A percentile compares a stretch with the other conserved stretches of the same genome.
phyloP scores from a whole-genome alignment of 148 eudicot species.

The Cornus suecica region DNA sequence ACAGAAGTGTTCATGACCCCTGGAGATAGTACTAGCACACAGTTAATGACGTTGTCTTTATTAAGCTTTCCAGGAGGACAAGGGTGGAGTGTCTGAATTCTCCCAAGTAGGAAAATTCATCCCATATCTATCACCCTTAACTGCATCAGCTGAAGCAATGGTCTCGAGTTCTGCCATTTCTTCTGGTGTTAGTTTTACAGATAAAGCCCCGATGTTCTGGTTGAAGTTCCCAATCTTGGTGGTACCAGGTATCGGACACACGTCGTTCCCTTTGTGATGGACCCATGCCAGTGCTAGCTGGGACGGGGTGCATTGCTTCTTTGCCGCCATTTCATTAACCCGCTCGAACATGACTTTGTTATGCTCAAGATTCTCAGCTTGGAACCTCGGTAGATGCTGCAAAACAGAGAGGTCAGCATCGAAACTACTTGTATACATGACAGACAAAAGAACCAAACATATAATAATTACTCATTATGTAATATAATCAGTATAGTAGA shows the following conservation, averaged over 20 bases:
- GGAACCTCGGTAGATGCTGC: neutral
- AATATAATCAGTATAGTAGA: neutral
- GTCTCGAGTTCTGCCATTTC: neutral
- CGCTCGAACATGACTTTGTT: neutral
- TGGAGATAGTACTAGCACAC: no score
- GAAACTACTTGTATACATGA: neutral
- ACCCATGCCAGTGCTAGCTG: slow-evolving; percentile 6
- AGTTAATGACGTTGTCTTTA: neutral
- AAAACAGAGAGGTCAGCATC: neutral
- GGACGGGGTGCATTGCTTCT: neutral
- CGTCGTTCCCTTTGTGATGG: slow-evolving; percentile 2
- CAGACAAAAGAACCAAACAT: no score
- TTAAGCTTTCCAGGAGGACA: slow-evolving; percentile 3
- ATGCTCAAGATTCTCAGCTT: slow-evolving; percentile 4
- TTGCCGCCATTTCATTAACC: slow-evolving; percentile 1
- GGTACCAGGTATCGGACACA: slow-evolving; percentile 4
- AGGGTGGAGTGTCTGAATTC: neutral
- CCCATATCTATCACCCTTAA: neutral
- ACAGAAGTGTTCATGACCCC: no score
- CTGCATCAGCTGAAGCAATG: slow-evolving; percentile 1
- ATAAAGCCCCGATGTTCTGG: slow-evolving; percentile 1
- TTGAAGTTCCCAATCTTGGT: slow-evolving; percentile 1
- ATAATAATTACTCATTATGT: neutral
- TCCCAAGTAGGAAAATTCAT: neutral
- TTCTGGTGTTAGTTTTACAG: slow-evolving; percentile 1